Conservation (phyloP, 768 basidiomycete genomes). For the Lactarius tabidus region DNA sequence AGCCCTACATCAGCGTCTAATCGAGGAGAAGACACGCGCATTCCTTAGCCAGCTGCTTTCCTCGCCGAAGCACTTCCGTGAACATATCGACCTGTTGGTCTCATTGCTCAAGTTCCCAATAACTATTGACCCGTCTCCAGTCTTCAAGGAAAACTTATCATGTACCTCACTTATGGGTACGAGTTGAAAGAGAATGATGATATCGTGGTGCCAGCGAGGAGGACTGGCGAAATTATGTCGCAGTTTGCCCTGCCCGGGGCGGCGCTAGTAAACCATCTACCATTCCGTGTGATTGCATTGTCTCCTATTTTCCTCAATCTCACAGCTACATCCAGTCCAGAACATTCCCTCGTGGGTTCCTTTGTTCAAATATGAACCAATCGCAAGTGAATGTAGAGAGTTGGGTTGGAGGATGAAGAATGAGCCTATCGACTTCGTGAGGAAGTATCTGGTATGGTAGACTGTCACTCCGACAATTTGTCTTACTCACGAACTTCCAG, state of each 20-base stretch:
- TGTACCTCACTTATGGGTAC: background rate
- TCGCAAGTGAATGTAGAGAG: background rate
- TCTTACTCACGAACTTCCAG: background rate
- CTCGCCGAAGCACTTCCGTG: background rate
- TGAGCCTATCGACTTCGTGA: slow-evolving; percentile 14
- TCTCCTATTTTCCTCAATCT: background rate
- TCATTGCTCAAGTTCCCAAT: background rate
- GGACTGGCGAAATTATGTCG: background rate
- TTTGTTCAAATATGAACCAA: background rate
- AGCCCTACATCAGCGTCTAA: background rate
- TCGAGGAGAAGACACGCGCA: background rate
- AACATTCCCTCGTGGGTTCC: slow-evolving; percentile 7
- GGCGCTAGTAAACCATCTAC: background rate
- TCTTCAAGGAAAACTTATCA: background rate
- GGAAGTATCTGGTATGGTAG: background rate
- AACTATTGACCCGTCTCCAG: background rate
- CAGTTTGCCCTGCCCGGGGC: background rate
- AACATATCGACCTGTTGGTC: background rate
- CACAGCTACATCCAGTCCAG: background rate
- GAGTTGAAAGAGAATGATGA: background rate
- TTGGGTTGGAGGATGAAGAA: background rate
- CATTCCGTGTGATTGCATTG: background rate
- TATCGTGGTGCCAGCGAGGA: background rate
- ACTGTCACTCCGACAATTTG: background rate
- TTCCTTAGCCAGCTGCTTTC: background rate